Evolutionary conservation across 371 early-diverging fungal species (phyloP).

Genomic region (Thermomucor indicae-seudaticae): DNA sequence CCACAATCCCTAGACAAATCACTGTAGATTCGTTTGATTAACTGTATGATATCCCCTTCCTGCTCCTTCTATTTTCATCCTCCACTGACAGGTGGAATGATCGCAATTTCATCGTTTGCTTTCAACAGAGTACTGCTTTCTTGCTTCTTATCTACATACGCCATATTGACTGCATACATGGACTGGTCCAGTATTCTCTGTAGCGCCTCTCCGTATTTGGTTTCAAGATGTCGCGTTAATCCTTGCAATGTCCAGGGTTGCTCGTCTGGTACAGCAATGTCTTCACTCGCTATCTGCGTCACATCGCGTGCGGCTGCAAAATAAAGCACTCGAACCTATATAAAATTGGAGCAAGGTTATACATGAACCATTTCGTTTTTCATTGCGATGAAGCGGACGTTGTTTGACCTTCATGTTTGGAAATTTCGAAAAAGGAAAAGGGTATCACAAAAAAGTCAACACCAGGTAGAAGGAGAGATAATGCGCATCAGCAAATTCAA

Average conservation of each 20-base stretch:
- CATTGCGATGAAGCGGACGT: no score
- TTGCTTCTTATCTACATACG: conserved; percentile 51
- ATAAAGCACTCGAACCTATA: conserved; percentile 40
- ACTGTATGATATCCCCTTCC: not conserved
- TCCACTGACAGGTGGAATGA: conserved; percentile 79
- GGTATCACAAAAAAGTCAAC: no score
- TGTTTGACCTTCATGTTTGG: no score
- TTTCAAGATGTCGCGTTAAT: conserved; percentile 27
- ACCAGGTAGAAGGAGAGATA: no score
- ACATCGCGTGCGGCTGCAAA: conserved; percentile 63
- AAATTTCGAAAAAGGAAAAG: no score
- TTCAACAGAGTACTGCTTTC: conserved; percentile 27
- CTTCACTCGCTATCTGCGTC: conserved; percentile 36
- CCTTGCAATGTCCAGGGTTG: conserved; percentile 13
- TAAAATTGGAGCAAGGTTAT: not conserved
- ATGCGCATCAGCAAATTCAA: no score
- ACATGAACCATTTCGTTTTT: not conserved
- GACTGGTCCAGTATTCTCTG: conserved; percentile 40
- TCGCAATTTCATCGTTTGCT: conserved; percentile 58
- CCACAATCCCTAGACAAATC: conserved; percentile 31
- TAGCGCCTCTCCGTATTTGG: conserved; percentile 36
- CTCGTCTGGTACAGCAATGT: conserved; percentile 25
- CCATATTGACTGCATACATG: conserved; percentile 68
- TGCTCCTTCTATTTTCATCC: conserved; percentile 34
- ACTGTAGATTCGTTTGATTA: not conserved